These are phyloP conservation scores for Eragrostis curvula DNA, from an alignment of 176 grass and related monocot species.

Conservation along the genomic window DNA sequence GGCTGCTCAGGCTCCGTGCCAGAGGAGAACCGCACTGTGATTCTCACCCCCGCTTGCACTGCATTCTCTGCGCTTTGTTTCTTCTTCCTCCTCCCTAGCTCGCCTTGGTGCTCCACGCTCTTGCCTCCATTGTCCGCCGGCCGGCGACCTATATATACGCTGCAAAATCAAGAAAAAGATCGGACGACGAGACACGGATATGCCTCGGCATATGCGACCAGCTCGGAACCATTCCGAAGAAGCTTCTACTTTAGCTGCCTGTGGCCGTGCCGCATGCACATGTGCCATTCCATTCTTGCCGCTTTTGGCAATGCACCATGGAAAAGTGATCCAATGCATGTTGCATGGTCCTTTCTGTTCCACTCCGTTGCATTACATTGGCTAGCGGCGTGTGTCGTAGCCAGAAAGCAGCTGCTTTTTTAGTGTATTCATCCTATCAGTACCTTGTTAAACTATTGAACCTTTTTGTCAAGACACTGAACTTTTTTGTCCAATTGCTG, in stretches of 20 bases:
- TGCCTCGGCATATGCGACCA: constrained; percentile 45
- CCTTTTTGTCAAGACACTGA: too few relatives aligned
- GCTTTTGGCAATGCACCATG: not conserved
- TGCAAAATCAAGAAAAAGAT: not conserved
- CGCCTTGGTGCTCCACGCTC: not conserved
- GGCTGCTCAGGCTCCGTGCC: constrained; percentile 8
- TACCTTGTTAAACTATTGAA: not conserved
- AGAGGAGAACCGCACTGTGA: constrained; percentile 55
- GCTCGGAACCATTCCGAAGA: constrained; percentile 27
- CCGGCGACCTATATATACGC: constrained; percentile 5
- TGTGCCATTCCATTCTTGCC: constrained; percentile 3
- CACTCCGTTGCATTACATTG: not conserved
- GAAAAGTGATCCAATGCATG: not conserved
- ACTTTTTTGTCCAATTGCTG: too few relatives aligned
- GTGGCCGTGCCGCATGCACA: not conserved
- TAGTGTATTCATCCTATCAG: too few relatives aligned
- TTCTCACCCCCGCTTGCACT: constrained; percentile 20
- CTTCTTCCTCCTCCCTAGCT: not conserved
- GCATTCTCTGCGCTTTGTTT: not conserved
- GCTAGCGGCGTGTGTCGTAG: not conserved
- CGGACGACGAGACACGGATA: constrained; percentile 32
- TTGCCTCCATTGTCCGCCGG: not conserved
- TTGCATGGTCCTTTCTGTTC: not conserved
- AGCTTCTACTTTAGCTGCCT: constrained; percentile 18
- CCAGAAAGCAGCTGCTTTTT: too few relatives aligned